Base-by-base conservation (phyloP, 2,329 filamentous ascomycete genomes). In the Myriosclerotinia curreyana region DNA sequence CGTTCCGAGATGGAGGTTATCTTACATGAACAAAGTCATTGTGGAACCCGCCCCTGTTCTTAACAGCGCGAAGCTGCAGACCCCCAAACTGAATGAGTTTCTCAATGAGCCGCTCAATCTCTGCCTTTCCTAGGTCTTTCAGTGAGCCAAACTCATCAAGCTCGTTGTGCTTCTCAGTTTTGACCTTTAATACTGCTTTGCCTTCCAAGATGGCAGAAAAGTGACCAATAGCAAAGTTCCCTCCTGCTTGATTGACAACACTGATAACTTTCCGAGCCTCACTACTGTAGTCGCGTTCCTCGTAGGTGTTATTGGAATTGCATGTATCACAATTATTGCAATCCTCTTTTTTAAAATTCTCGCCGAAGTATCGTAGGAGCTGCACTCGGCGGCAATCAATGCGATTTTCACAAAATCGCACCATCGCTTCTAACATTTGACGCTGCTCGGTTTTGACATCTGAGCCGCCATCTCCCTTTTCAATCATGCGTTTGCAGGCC, bases 241-340 rank as follows among this genome's bases (percentile, higher is more conserved):
- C 77, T 2, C 79, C 73, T 69, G 87, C 77, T 65, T 82, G 77
- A 46, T 79, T 75, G 34, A 96, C 86, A 59, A 96, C 82, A 36
- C 80, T 79, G 58, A 98, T 80, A 3, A 88, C 91, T 62, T 86
- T 83, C 64, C 83, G 77, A 8, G 93, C 94, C 71, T 90, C 85
- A 20, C 86, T 78, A 15, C 91, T 92, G 70, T 94, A 89, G 76
- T 98, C 92, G 65, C 86, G 64, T 11, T 83, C 80, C 70, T 92
- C 86, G 71, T 92, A 95, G 4, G 82, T 82, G 53, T 84, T 80
- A 31, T 85, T 86, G 3, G 87, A 90, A 68, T 83, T 86, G 80
- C 95, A 99, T 74, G 96, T 98, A 79, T 99, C 96, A 76, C 95
- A 99, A 0, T 82, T 83, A 56, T 86, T 80, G 76, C 95, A 99